Evolutionary conservation across 2,329 filamentous ascomycete species (phyloP), one percentile per base, ranked within the genome.

Genomic region (Ascomycota sp.): DNA sequence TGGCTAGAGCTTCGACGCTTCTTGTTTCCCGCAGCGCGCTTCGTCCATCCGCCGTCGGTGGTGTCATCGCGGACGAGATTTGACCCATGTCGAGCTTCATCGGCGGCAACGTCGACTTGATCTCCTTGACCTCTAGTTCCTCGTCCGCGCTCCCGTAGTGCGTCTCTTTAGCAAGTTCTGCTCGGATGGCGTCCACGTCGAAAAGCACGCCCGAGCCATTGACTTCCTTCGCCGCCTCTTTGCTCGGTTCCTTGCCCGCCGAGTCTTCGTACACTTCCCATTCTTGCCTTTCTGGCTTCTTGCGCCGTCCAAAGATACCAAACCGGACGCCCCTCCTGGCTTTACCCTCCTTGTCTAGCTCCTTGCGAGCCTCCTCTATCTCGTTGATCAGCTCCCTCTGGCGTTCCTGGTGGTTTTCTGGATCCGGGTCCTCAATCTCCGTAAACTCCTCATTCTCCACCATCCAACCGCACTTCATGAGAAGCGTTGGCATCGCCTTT

Each of bases 391-490:
- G 68, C 54, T 95, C 86, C 36, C 83, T 68, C 54, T 98, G 89
- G 32, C 84, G 67, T 49, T 82, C 67, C 33, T 71, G 66, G 54
- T 95, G 86, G 43, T 92, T 86, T 0, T 95, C 89, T 0, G 89
- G 89, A 47, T 98, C 89, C 0, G 89, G 83, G 43, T 98, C 89
- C 50, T 95, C 89, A 38, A 98, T 95, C 54, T 98, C 89, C 1
- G 70, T 75, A 48, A 95, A 98, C 50, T 95, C 86, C 44, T 93
- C 83, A 41, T 76, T 84, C 47, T 92, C 76, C 4, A 95, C 80
- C 35, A 76, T 59, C 83, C 84, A 98, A 11, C 84, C 89, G 27
- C 84, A 81, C 49, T 86, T 76, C 40, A 81, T 72, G 34, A 98
- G 62, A 12, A 98, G 63, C 37, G 71, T 71, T 11, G 89, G 89